Percentiles rank a stretch among this genome's conserved stretches.
Evolutionary conservation across 352 stramenopile genomes (phyloP).

Genomic region (Bremia lactucae): DNA sequence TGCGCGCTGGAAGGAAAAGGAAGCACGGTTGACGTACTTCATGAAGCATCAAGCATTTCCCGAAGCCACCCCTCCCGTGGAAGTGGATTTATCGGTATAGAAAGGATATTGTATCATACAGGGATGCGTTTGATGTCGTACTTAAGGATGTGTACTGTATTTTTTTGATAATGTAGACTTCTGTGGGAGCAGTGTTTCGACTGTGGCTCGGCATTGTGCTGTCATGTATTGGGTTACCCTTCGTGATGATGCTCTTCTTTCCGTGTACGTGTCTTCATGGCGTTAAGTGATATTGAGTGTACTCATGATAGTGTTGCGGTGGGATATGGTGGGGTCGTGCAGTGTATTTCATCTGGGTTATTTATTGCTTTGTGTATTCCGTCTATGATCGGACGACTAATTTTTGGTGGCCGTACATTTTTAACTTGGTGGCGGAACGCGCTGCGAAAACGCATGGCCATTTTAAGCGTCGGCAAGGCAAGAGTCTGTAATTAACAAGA

Average conservation of each 20-base stretch:
- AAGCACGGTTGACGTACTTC: constrained; percentile 62
- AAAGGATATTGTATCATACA: neutral
- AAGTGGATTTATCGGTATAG: constrained; percentile 32
- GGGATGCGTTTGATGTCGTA: neutral
- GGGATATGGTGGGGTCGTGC: neutral
- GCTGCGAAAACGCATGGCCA: constrained; percentile 45
- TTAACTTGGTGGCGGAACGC: constrained; percentile 61
- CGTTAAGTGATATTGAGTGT: constrained; percentile 1
- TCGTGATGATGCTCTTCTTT: constrained; percentile 76
- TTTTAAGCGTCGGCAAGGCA: constrained; percentile 28
- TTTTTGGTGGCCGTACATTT: constrained; percentile 81
- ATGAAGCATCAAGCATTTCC: constrained; percentile 61
- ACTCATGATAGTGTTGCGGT: neutral
- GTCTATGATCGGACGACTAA: constrained; percentile 77
- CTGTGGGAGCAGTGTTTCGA: constrained; percentile 48
- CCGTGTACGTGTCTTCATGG: constrained; percentile 31
- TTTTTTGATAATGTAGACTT: constrained; percentile 28
- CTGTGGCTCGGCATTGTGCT: constrained; percentile 62
- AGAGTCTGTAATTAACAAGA: constrained; percentile 16
- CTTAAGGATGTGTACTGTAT: constrained; percentile 5
- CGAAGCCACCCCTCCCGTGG: constrained; percentile 15
- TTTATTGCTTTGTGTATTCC: constrained; percentile 79
- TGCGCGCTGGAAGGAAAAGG: constrained; percentile 62
- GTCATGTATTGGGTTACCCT: constrained; percentile 50
- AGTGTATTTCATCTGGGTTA: constrained; percentile 74